A percentile compares a stretch with the other conserved stretches of the same genome.
These are phyloP conservation scores for Ajuga reptans DNA, from an alignment of 305 asterid genomes.

Conservation along the genomic window DNA sequence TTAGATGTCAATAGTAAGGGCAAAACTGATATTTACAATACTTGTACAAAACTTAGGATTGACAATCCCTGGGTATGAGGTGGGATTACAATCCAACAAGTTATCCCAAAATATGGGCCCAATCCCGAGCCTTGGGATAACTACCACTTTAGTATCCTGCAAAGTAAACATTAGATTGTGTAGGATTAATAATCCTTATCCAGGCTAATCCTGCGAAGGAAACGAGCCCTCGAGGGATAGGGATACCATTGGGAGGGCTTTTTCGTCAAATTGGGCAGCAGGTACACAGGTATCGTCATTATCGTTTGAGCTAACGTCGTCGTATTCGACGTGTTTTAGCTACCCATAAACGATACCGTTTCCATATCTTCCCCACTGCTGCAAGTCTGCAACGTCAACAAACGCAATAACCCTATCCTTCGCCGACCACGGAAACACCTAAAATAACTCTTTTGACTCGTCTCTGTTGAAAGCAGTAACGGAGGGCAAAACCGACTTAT, in stretches of 20 bases:
- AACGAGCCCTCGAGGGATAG: too few species aligned
- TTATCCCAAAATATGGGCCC: too few species aligned
- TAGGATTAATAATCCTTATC: too few species aligned
- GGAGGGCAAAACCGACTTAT: neutral
- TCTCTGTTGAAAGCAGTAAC: neutral
- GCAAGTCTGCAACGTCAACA: neutral
- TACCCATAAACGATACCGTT: slow-evolving; percentile 16
- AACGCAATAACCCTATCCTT: slow-evolving; percentile 6
- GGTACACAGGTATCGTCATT: neutral
- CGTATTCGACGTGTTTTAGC: neutral
- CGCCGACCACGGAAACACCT: slow-evolving; percentile 1
- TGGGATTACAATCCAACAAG: too few species aligned
- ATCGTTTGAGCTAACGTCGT: slow-evolving; percentile 7
- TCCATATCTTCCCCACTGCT: neutral
- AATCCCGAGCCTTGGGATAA: too few species aligned
- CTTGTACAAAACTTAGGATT: too few species aligned
- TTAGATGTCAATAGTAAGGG: too few species aligned
- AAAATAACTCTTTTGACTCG: neutral
- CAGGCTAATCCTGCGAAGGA: too few species aligned
- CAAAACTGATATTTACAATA: too few species aligned
- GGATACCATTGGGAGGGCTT: neutral
- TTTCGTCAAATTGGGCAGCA: neutral
- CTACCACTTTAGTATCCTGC: too few species aligned
- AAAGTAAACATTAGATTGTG: too few species aligned
- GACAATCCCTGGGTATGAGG: too few species aligned